These are phyloP conservation scores for Cavenderia fasciculata DNA, from an alignment of 78 protist genomes.

Conservation along the genomic window DNA sequence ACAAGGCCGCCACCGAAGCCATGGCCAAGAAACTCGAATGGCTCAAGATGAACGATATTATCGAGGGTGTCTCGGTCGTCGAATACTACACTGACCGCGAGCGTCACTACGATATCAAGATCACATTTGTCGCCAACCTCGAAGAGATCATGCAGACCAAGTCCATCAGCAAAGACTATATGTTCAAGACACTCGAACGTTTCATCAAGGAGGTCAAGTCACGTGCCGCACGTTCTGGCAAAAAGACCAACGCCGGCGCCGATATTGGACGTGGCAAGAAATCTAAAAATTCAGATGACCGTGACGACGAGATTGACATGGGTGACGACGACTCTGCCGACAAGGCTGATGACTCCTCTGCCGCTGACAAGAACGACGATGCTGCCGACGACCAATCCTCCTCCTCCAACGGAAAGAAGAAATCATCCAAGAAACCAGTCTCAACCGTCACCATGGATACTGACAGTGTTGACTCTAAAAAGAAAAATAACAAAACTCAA, in stretches of 20 bases:
- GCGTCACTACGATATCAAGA: slow-evolving; percentile 53
- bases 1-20: slow-evolving; percentile 58
- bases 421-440: not conserved
- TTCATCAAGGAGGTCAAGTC: slow-evolving; percentile 6
- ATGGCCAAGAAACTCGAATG: slow-evolving; percentile 67
- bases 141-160: not conserved
- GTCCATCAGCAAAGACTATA: not conserved
- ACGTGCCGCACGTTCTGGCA: no score
- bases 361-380: not conserved
- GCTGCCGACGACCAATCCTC: not conserved
- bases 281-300: slow-evolving; percentile 16
- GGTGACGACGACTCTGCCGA: not conserved
- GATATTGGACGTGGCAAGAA: slow-evolving; percentile 42
- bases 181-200: not conserved
- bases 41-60: slow-evolving; percentile 59
- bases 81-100: slow-evolving; percentile 25
- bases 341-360: not conserved
- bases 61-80: slow-evolving; percentile 43
- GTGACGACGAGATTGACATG: not conserved
- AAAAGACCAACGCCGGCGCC: not conserved
- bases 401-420: not conserved
- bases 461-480: slow-evolving; percentile 40
- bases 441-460: slow-evolving; percentile 7
- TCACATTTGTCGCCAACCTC: slow-evolving; percentile 5
- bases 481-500: slow-evolving; percentile 53